A percentile compares a stretch with the other conserved stretches of the same genome.
These are phyloP conservation scores for Trypanosoma mega DNA, from an alignment of 208 protist genomes.

Conservation along the genomic window DNA sequence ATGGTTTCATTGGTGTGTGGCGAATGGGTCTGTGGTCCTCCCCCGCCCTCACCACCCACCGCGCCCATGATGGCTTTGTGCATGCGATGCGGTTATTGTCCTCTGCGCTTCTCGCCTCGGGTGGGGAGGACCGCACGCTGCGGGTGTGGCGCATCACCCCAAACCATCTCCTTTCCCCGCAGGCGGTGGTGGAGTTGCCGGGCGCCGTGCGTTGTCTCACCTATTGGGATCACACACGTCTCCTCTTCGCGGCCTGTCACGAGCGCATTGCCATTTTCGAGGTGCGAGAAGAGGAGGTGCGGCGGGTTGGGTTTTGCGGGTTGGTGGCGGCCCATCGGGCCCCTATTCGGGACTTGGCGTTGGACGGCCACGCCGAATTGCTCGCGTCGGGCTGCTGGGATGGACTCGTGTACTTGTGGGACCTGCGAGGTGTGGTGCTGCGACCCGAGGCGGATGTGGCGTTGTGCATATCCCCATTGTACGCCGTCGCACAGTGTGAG, in stretches of 20 bases:
- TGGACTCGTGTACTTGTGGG: conserved; percentile 2
- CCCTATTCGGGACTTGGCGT: conserved; percentile 2
- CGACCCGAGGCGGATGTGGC: neutral
- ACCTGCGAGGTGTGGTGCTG: neutral
- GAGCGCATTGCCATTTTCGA: neutral
- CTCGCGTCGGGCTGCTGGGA: conserved; percentile 16
- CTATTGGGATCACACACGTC: neutral
- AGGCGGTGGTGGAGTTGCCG: neutral
- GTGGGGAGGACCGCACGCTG: conserved; percentile 1
- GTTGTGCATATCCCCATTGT: neutral
- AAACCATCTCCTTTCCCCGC: neutral
- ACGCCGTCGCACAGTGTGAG: neutral
- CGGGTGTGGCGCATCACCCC: neutral
- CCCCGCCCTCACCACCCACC: conserved; percentile 1
- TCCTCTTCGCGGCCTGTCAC: neutral
- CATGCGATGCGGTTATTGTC: neutral
- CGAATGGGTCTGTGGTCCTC: neutral
- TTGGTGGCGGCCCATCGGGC: neutral
- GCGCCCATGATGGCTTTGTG: conserved; percentile 2
- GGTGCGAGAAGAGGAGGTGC: neutral
- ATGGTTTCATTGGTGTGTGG: conserved; percentile 13
- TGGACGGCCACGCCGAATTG: neutral
- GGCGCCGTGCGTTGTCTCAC: conserved; percentile 3
- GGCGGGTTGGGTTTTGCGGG: too few species aligned
- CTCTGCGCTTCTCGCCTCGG: neutral